phyloP scores from a whole-genome alignment of 2,329 filamentous ascomycete genomes.

The Colletotrichum camelliae region DNA sequence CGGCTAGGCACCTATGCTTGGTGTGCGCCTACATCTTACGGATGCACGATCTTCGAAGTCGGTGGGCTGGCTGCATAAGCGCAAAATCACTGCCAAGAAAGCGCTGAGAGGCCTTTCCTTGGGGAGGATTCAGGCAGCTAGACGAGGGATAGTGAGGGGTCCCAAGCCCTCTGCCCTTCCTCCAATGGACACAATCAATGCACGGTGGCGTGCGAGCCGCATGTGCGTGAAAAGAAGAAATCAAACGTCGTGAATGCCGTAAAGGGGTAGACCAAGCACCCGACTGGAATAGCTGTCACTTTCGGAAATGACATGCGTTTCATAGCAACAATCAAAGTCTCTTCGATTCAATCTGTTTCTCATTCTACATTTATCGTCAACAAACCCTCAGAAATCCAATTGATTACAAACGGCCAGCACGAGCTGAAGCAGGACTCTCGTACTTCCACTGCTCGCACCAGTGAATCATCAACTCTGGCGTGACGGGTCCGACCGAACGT shows the following conservation, averaged over 20 bases:
- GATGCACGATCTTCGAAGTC: not conserved
- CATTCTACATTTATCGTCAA: not conserved
- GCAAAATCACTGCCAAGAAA: not conserved
- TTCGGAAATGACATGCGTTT: not conserved
- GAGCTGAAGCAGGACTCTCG: not conserved
- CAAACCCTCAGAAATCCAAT: accelerated
- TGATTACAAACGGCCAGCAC: not conserved
- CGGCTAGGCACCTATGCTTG: not conserved
- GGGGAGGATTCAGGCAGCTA: not conserved
- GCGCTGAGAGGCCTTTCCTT: accelerated
- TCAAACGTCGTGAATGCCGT: not conserved
- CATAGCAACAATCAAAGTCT: not conserved
- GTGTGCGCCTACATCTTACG: not conserved
- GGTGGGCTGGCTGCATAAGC: not conserved
- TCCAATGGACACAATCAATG: not conserved
- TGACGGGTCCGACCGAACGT: slow-evolving; percentile 43
- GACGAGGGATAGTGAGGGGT: not conserved
- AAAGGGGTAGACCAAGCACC: not conserved
- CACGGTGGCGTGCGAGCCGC: accelerated
- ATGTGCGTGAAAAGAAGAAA: not conserved
- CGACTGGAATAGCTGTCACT: accelerated
- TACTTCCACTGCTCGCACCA: slow-evolving; percentile 55
- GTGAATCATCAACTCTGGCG: slow-evolving; percentile 48
- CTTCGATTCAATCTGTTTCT: not conserved
- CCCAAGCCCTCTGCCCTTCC: not conserved